Percentiles rank a stretch among this genome's conserved stretches.
phyloP scores from a whole-genome alignment of 2,329 filamentous ascomycete species.

The Aspergillus neoniger region DNA sequence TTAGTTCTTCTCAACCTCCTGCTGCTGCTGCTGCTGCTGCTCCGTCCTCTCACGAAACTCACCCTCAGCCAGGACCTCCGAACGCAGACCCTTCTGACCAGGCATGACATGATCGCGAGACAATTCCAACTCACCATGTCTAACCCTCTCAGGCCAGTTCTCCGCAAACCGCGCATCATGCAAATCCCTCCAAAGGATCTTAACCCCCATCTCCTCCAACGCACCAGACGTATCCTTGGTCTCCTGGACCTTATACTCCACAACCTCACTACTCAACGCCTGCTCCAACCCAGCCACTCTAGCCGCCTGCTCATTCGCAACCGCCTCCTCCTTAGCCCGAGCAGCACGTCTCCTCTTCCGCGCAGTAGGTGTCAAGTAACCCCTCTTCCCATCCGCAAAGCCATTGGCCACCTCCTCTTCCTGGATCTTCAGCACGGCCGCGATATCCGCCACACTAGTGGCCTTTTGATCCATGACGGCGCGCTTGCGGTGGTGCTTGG shows the following conservation, averaged over 20 bases:
- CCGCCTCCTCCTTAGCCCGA: conserved; percentile 27
- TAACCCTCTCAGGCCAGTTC: conserved; percentile 46
- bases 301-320: conserved; percentile 25
- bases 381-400: conserved; percentile 34
- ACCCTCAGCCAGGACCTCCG: conserved; percentile 28
- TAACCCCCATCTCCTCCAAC: conserved; percentile 35
- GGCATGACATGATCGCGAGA: conserved; percentile 40
- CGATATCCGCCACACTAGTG: conserved; percentile 63
- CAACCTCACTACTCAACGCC: conserved; percentile 18
- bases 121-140: conserved; percentile 45
- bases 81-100: conserved; percentile 27
- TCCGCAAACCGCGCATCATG: conserved; percentile 46
- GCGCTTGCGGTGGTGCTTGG: conserved; percentile 53
- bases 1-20: background rate
- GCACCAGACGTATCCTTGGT: conserved; percentile 27
- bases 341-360: conserved; percentile 35
- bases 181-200: conserved; percentile 50
- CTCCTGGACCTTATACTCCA: conserved; percentile 35
- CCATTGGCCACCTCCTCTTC: conserved; percentile 38
- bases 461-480: conserved; percentile 65
- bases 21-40: conserved; percentile 11
- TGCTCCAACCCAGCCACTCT: conserved; percentile 25
- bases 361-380: conserved; percentile 34
- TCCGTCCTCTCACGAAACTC: conserved; percentile 29
- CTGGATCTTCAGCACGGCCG: conserved; percentile 57